Conservation (phyloP, 805 yeast species). For the Saturnispora sekii region DNA sequence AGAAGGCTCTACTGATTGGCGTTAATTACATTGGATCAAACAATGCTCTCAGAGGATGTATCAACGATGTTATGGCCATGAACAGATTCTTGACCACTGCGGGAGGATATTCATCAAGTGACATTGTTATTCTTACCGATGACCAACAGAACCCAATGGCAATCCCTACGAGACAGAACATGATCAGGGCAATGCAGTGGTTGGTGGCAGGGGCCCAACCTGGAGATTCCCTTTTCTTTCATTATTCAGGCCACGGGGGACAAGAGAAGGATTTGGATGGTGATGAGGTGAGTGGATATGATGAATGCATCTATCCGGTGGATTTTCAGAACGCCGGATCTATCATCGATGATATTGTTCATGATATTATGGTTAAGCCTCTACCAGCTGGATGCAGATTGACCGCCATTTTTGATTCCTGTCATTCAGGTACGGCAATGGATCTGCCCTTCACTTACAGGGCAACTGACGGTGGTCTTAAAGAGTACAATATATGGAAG, state of each 20-base stretch:
- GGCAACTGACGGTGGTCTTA: slow-evolving; percentile 73
- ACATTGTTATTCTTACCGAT: slow-evolving; percentile 53
- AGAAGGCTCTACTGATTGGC: slow-evolving; percentile 71
- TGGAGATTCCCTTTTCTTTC: slow-evolving; percentile 72
- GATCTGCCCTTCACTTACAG: slow-evolving; percentile 69
- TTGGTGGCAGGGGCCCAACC: slow-evolving; percentile 62
- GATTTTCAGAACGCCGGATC: slow-evolving; percentile 54
- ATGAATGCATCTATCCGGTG: slow-evolving; percentile 30
- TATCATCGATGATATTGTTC: slow-evolving; percentile 66
- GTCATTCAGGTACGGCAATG: slow-evolving; percentile 78
- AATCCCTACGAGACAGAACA: slow-evolving; percentile 60
- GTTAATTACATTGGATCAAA: slow-evolving; percentile 63
- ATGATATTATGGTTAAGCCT: slow-evolving; percentile 58
- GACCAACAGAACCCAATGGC: slow-evolving; percentile 37
- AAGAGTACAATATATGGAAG: slow-evolving; percentile 70
- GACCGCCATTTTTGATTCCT: slow-evolving; percentile 75
- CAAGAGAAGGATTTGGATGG: slow-evolving; percentile 48
- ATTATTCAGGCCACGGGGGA: slow-evolving; percentile 85
- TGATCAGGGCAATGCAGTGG: slow-evolving; percentile 76
- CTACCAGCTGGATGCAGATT: slow-evolving; percentile 65
- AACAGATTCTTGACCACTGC: slow-evolving; percentile 25
- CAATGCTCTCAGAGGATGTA: slow-evolving; percentile 64
- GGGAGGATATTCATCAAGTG: slow-evolving; percentile 42
- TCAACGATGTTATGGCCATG: slow-evolving; percentile 62
- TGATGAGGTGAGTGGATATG: slow-evolving; percentile 29